Evolutionary conservation across 192 early-diverging fungal genomes (phyloP).

Genomic region (Coemansia pectinata): DNA sequence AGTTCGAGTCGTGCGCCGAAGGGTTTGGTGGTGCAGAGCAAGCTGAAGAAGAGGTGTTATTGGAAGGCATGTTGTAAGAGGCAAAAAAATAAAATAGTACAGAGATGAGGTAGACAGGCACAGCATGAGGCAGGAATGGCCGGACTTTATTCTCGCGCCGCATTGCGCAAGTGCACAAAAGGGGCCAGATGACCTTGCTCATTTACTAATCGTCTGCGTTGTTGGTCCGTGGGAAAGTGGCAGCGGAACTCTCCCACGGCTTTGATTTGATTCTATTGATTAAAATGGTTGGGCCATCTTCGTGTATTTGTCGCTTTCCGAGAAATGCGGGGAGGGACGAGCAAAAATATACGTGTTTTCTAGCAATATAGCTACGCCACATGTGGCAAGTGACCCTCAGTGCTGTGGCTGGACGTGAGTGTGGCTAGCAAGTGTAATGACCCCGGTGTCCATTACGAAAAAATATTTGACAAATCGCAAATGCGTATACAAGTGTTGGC

Average conservation of each 20-base stretch:
- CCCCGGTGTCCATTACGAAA: background rate
- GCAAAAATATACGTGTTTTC: background rate
- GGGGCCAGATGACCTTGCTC: background rate
- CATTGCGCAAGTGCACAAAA: background rate
- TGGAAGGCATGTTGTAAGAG: background rate
- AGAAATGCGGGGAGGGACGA: background rate
- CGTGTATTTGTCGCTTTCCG: background rate
- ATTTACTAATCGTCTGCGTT: background rate
- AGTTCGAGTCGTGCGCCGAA: slow-evolving; percentile 37
- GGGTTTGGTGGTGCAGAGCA: background rate
- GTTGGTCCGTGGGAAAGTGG: background rate
- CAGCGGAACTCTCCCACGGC: background rate
- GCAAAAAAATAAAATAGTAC: background rate
- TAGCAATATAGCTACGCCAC: background rate
- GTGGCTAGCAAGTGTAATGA: background rate
- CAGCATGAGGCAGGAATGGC: background rate
- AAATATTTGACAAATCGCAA: background rate
- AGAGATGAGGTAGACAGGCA: background rate
- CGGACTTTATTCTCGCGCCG: background rate
- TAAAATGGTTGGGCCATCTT: background rate
- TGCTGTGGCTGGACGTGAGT: background rate
- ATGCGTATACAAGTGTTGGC: background rate
- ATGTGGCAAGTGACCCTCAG: slow-evolving; percentile 3
- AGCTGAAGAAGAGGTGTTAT: background rate
- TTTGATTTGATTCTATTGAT: background rate